Evolutionary conservation across 116 monocot species (phyloP).

Genomic region (Trichopus zeylanicus): DNA sequence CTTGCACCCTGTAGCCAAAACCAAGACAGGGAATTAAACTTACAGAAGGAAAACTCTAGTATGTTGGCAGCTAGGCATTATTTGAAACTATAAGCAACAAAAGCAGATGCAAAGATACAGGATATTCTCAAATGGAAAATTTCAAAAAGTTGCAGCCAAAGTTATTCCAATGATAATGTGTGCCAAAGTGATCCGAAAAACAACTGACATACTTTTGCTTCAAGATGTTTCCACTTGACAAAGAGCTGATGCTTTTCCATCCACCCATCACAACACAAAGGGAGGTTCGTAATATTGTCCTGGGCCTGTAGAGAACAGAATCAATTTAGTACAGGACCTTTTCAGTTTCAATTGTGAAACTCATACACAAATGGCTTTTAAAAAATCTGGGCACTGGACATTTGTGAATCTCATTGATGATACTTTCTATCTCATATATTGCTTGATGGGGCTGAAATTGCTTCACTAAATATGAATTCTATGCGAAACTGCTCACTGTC

Average conservation of each 20-base stretch:
- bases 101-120: neutral
- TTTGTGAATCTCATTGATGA: no score
- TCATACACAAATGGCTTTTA: neutral
- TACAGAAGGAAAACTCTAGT: no score
- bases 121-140: neutral
- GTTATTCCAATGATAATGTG: neutral
- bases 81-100: no score
- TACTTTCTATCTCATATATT: no score
- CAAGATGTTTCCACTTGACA: constrained; percentile 67
- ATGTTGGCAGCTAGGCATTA: no score
- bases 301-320: constrained; percentile 42
- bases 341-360: neutral
- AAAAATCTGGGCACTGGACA: no score
- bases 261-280: constrained; percentile 48
- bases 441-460: no score
- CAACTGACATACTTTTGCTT: constrained; percentile 56
- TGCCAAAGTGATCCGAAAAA: no score
- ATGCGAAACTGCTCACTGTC: no score
- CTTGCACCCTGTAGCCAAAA: no score
- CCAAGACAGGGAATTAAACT: no score
- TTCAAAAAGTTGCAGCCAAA: neutral
- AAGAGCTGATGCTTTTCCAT: constrained; percentile 60
- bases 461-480: no score
- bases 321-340: neutral
- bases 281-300: constrained; percentile 44